Evolutionary conservation across 163 green algal species (phyloP), one percentile per base, ranked within the genome.

Genomic region (Scenedesmus sp.): DNA sequence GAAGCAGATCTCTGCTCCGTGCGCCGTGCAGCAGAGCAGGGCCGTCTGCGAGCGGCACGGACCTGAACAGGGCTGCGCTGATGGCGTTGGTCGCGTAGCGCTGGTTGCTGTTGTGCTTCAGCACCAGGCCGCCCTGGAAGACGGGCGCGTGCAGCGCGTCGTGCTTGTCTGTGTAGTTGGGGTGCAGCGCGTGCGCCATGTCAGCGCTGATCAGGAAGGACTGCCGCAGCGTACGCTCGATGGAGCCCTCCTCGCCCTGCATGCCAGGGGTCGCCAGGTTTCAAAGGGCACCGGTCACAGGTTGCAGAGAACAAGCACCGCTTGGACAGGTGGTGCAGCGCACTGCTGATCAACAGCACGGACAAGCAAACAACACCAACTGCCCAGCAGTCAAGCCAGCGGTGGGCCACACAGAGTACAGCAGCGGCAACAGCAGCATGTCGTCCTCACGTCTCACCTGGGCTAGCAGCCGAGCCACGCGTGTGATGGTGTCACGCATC

Each of bases 71-170:
- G 1, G 94, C 95, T 20, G 97, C 96, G 1, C 96, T 98, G 65
- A 99, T 94, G 20, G 96, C 92, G 91, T 98, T 99, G 76, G 98
- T 99, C 9, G 97, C 97, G 92, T 99, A 99, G 85, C 97, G 96
- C 95, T 99, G 98, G 95, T 99, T 99, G 61, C 94, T 93, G 94
- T 99, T 99, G 95, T 99, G 96, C 94, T 99, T 99, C 44, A 99
- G 93, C 56, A 99, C 98, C 42, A 99, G 89, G 46, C 98, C 98
- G 51, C 91, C 89, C 85, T 96, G 94, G 81, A 98, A 95, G 40
- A 89, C 59, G 35, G 96, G 96, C 33, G 89, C 81, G 78, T 96
- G 94, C 43, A 85, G 43, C 7, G 42, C 18, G 16, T 94, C 91
- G 37, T 95, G 92, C 88, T 94, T 94, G 91, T 95, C 94, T 59